Evolutionary conservation across 2,329 filamentous ascomycete genomes (phyloP).

Genomic region (Furcasterigmium sp.): DNA sequence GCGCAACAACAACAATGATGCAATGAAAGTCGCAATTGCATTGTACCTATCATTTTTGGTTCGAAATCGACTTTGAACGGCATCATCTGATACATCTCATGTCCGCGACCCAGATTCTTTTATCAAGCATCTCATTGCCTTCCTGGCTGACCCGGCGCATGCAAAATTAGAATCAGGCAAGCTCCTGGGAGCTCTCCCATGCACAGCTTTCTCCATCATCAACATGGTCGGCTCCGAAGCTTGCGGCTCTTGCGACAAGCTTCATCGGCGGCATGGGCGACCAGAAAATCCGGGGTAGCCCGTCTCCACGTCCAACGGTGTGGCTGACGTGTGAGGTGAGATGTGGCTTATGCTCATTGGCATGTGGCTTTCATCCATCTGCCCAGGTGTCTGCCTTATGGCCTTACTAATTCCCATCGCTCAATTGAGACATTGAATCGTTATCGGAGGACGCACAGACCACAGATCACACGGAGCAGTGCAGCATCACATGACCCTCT

Average conservation of each 20-base stretch:
- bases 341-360: neutral
- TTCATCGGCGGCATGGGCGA: slow-evolving; percentile 3
- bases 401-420: no score
- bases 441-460: no score
- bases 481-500: slow-evolving; percentile 1
- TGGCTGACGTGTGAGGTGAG: slow-evolving; percentile 7
- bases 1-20: neutral
- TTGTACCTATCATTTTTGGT: neutral
- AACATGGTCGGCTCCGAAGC: neutral
- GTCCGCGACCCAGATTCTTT: neutral
- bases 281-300: slow-evolving; percentile 12
- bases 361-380: no score
- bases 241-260: slow-evolving; percentile 7
- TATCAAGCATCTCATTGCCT: neutral
- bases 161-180: neutral
- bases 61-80: neutral
- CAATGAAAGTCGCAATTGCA: neutral
- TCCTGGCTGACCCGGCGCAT: neutral
- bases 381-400: no score
- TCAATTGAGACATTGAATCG: no score
- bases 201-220: slow-evolving; percentile 1
- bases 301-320: slow-evolving; percentile 2
- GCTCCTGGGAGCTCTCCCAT: neutral
- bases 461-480: slow-evolving; percentile 1
- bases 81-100: neutral